These are phyloP conservation scores for Yarrowia sp. DNA, from an alignment of 805 yeast genomes.

Conservation along the genomic window DNA sequence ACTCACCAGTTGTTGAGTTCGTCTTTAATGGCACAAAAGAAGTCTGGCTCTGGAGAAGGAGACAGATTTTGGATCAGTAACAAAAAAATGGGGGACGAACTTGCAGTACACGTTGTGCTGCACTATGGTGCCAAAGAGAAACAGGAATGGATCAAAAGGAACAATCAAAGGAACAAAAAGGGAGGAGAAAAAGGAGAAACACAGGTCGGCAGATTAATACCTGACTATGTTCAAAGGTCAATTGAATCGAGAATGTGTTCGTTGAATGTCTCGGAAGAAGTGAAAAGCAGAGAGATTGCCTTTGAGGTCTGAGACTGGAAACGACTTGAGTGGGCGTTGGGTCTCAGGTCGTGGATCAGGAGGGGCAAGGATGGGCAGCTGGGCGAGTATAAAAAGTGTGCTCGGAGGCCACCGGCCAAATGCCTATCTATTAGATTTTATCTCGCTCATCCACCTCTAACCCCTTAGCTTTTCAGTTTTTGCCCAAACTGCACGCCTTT, in stretches of 20 bases:
- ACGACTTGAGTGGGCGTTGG: too few species aligned
- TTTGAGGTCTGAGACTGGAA: background rate
- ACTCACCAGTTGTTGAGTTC: conserved; percentile 10
- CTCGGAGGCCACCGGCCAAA: background rate
- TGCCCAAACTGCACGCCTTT: background rate
- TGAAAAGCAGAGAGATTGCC: background rate
- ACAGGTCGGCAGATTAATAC: background rate
- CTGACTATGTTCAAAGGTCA: background rate
- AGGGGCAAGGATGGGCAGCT: background rate
- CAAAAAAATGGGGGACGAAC: background rate
- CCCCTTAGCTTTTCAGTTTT: too few species aligned
- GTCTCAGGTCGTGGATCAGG: background rate
- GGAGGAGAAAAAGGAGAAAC: background rate
- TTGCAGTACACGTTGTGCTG: conserved; percentile 12
- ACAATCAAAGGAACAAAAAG: background rate
- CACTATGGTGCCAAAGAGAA: conserved; percentile 7
- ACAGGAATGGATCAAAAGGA: conserved; percentile 2
- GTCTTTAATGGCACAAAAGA: conserved; percentile 11
- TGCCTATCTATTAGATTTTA: conserved; percentile 6
- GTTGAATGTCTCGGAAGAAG: conserved; percentile 1
- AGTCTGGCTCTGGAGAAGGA: background rate
- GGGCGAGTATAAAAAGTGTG: conserved; percentile 4
- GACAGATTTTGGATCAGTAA: too few species aligned
- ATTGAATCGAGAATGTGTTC: background rate
- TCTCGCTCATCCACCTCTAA: background rate